A percentile compares a stretch with the other conserved stretches of the same genome.
These are phyloP conservation scores for Acer campestre DNA, from an alignment of 345 rosid species.

Conservation along the genomic window DNA sequence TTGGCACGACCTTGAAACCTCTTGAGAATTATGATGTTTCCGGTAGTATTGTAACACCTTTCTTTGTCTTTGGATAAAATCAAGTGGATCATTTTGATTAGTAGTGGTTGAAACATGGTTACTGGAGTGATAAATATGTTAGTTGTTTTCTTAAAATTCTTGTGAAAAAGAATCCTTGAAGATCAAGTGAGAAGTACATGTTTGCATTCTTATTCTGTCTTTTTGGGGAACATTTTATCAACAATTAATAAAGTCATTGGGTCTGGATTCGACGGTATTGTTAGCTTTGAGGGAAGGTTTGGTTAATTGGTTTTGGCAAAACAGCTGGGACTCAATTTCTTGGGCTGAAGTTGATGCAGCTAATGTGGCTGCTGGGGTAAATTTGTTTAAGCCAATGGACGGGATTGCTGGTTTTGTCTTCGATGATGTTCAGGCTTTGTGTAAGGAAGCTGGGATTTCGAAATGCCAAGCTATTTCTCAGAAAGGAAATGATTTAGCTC, in stretches of 20 bases:
- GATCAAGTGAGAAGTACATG: not conserved
- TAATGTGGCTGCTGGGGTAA: too few relatives aligned
- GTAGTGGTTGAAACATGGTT: not conserved
- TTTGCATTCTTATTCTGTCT: not conserved
- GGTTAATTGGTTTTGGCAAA: too few relatives aligned
- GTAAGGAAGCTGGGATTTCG: too few relatives aligned
- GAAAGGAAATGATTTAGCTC: too few relatives aligned
- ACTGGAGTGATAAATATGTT: not conserved
- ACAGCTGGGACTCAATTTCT: too few relatives aligned
- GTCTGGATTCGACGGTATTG: too few relatives aligned
- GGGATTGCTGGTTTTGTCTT: too few relatives aligned
- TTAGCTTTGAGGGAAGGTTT: too few relatives aligned
- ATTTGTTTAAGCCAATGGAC: too few relatives aligned
- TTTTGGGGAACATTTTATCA: not conserved
- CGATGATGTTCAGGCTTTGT: too few relatives aligned
- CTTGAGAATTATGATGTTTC: not conserved
- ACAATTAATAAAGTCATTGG: not conserved
- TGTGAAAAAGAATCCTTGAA: not conserved
- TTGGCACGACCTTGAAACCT: not conserved
- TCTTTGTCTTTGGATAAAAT: not conserved
- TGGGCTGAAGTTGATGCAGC: too few relatives aligned
- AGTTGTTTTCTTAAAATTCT: not conserved
- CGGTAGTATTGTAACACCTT: not conserved
- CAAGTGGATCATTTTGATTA: not conserved
- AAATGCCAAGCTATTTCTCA: too few relatives aligned